Evolutionary conservation across 345 rosid species (phyloP).

Genomic region (Camelina sativa): DNA sequence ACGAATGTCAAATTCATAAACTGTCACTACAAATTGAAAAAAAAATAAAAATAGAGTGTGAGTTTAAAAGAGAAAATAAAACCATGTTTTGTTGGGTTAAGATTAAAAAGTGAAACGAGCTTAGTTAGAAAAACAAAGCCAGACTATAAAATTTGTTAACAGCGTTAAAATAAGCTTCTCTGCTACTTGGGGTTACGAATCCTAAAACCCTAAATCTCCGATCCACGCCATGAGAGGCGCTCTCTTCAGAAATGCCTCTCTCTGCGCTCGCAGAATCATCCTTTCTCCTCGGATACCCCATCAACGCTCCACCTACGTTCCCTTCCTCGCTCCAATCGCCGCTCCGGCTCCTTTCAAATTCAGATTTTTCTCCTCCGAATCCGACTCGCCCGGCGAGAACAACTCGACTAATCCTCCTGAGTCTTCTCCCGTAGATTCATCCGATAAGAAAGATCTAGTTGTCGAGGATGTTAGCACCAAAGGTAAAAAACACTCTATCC

Average conservation of each 20-base stretch:
- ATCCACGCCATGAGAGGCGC: slow-evolving; percentile 48
- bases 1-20: no score
- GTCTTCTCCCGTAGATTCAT: neutral
- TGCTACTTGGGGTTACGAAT: slow-evolving; percentile 2
- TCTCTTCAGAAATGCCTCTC: slow-evolving; percentile 44
- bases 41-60: no score
- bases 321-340: slow-evolving; percentile 25
- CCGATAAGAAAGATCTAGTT: slow-evolving; percentile 28
- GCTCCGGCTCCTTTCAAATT: slow-evolving; percentile 18
- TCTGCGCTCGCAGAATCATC: slow-evolving; percentile 38
- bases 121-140: no score
- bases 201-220: slow-evolving; percentile 46
- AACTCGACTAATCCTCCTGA: slow-evolving; percentile 24
- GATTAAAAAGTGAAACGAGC: no score
- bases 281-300: slow-evolving; percentile 30
- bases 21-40: no score
- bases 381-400: slow-evolving; percentile 40
- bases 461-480: slow-evolving; percentile 46
- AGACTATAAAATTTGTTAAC: no score
- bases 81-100: no score
- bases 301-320: neutral
- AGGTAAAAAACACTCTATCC: slow-evolving; percentile 39
- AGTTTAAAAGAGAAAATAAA: no score
- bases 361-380: slow-evolving; percentile 53
- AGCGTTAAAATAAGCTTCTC: neutral